Base-by-base conservation (phyloP, 2,329 filamentous ascomycete genomes). In the Chrysoporthe austroafricana region DNA sequence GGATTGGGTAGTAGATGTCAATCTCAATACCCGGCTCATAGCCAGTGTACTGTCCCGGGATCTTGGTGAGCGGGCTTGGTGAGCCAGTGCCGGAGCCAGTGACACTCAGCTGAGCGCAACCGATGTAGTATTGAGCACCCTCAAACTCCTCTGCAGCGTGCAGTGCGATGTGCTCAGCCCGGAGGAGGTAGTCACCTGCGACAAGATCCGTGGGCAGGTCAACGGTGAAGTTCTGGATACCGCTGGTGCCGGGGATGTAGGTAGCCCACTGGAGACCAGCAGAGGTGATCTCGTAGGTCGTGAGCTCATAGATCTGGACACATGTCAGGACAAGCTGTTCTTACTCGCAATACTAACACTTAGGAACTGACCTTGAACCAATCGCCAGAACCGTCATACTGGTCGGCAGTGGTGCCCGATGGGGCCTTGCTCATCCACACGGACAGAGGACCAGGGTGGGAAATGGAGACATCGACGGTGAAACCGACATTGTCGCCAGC, bases 401-500 rank as follows among this genome's bases (percentile, higher is more conserved):
- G 43, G 34, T 66, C 43, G 69, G 76, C 74, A 16, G 75, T 73
- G 46, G 72, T 71, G 26, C 71, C 73, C 2, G 71, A 66, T 18
- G 77, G 77, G 0, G 77, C 77, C 73, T 77, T 77, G 71, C 73
- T 76, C 71, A 79, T 70, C 73, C 78, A 79, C 57, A 79, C 77
- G 9, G 75, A 72, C n/a, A 79, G 73, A n/a, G 80, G 78, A 43
- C 79, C 79, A 21, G 77, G 78, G 74, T 80, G 79, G 26, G 74
- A 74, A 62, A 83, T 73, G 34, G 75, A 70, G 16, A 71, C 70
- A 59, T 75, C 74, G 60, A 81, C 76, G 4, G 77, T 76, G 74
- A 83, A 82, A 50, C 80, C 80, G 21, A 83, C 74, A 42, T 77
- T 75, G 62, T 80, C 76, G 59, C 80, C 80, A 18, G 79, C 75